These are phyloP conservation scores for Suhomyces maxii DNA, from an alignment of 1,139 yeast genomes.

Conservation along the genomic window DNA sequence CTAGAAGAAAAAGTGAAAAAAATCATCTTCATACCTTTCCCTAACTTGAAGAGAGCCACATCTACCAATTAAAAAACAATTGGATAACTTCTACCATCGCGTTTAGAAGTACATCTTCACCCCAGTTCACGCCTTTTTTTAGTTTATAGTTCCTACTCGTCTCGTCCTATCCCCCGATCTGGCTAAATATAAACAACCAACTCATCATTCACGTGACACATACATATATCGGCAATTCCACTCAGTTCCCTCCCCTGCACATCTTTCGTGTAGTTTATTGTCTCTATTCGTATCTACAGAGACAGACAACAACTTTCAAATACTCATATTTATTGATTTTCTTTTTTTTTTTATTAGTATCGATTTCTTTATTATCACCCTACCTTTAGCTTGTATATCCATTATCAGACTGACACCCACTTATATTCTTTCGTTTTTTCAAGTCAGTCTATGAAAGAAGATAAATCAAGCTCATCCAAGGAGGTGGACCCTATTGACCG, in stretches of 20 bases:
- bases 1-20: too few relatives aligned
- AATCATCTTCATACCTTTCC: too few relatives aligned
- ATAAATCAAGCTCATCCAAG: conserved; percentile 1
- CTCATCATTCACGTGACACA: background rate
- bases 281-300: background rate
- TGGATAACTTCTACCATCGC: too few relatives aligned
- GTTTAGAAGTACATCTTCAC: background rate
- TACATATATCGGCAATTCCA: background rate
- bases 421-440: conserved; percentile 5
- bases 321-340: too few relatives aligned
- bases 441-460: conserved; percentile 10
- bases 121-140: background rate
- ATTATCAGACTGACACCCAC: conserved; percentile 7
- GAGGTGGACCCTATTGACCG: background rate
- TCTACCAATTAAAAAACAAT: too few relatives aligned
- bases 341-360: too few relatives aligned
- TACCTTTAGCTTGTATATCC: background rate
- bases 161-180: conserved; percentile 1
- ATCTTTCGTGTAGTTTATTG: background rate
- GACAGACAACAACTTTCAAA: too few relatives aligned
- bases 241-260: background rate
- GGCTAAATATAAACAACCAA: conserved; percentile 1
- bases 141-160: background rate
- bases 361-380: background rate
- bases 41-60: too few relatives aligned